Conservation (phyloP, 257 asterid genomes). For the Plantago ovata region DNA sequence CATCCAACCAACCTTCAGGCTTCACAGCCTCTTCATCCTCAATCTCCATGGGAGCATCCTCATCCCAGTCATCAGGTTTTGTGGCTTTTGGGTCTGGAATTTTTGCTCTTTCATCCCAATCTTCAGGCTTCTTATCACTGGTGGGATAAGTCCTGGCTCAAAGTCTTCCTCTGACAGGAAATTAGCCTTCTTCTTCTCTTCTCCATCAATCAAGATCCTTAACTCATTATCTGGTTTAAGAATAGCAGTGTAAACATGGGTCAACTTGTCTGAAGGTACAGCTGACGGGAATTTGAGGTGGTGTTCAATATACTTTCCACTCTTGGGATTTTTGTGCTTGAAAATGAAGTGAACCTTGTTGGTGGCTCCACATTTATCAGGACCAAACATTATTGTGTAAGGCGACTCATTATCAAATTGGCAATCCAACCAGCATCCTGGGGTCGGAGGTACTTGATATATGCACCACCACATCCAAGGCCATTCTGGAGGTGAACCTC, state of each 20-base stretch:
- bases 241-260: slow-evolving; percentile 93
- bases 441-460: slow-evolving; percentile 87
- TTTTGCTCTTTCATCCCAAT: slow-evolving; percentile 94
- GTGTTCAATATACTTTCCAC: slow-evolving; percentile 76
- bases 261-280: slow-evolving; percentile 85
- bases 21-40: slow-evolving; percentile 84
- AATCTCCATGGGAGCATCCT: slow-evolving; percentile 86
- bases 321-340: slow-evolving; percentile 89
- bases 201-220: slow-evolving; percentile 82
- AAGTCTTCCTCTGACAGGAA: slow-evolving; percentile 76
- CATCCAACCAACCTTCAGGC: slow-evolving; percentile 99
- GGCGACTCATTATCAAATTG: slow-evolving; percentile 86
- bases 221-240: slow-evolving; percentile 70
- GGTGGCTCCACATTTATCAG: slow-evolving; percentile 92
- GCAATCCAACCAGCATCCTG: slow-evolving; percentile 86
- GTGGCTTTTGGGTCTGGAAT: slow-evolving; percentile 91
- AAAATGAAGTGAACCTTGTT: slow-evolving; percentile 95
- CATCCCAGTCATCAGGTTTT: slow-evolving; percentile 98
- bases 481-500: slow-evolving; percentile 93
- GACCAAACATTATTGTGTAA: slow-evolving; percentile 94
- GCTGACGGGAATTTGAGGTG: slow-evolving; percentile 94
- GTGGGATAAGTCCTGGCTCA: slow-evolving; percentile 81
- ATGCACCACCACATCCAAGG: slow-evolving; percentile 98
- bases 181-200: slow-evolving; percentile 86
- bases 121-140: slow-evolving; percentile 87